Evolutionary conservation across 2,329 filamentous ascomycete genomes (phyloP), one percentile per base, ranked within the genome.

Genomic region (Penicillium sp.): DNA sequence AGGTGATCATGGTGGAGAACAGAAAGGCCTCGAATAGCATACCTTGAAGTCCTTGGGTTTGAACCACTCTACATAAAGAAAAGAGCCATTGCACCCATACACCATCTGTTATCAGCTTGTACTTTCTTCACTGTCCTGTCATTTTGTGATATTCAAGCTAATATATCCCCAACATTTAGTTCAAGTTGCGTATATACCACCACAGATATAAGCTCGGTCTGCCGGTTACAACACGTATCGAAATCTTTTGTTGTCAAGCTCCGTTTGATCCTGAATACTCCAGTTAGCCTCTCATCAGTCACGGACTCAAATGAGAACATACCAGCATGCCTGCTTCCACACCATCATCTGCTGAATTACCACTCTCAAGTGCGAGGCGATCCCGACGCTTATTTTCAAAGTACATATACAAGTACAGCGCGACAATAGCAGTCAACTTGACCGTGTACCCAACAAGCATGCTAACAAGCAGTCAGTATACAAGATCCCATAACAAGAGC

Each of bases 401-500:
- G 61, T 73, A 82, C 82, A 85, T 85, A 60, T 84, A 85, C 1
- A 79, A 57, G 56, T 82, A 84, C 2, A 85, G 63, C 0, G 81
- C 70, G 0, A 79, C 61, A 0, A 85, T 80, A 57, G 77, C 74
- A 2, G 71, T 51, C 0, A 83, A 68, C 67, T 85, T 84, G 9
- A 84, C 73, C 3, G 73, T 70, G 58, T 85, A 85, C 0, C 82
- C 82, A 41, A 82, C 75, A 22, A 85, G 69, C 75, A 85, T 85
- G n/a, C 80, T 81, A 7, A 4, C 9, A 26, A 6, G 4, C 3
- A 14, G 8, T 63, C 27, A 62, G 55, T 40, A 6, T 31, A 35
- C 8, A 18, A 18, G 6, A 53, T 15, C 3, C 12, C 6, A 11
- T 6, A 48, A 35, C n/a, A 2, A 2, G 8, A 42, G 20, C 4